These are phyloP conservation scores for Daphne laureola DNA, from an alignment of 441 rosid genomes.

Conservation along the genomic window DNA sequence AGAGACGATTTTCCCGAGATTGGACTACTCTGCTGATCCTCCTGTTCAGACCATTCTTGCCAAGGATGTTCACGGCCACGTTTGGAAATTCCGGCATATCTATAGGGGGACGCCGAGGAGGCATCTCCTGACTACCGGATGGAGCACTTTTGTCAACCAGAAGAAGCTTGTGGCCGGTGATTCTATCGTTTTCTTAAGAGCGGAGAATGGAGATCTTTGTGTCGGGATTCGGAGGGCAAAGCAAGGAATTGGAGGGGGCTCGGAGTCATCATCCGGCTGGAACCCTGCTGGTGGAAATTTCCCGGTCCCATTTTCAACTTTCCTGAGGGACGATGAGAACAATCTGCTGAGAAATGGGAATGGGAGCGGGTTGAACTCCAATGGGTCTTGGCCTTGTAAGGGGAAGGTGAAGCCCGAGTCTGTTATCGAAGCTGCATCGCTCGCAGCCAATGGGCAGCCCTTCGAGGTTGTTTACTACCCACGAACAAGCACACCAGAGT, in stretches of 20 bases:
- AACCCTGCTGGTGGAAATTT: conserved; percentile 21
- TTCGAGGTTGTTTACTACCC: conserved; percentile 44
- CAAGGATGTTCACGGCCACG: conserved; percentile 41
- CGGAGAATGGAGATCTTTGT: conserved; percentile 35
- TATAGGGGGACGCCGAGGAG: conserved; percentile 42
- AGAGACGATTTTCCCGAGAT: conserved; percentile 37
- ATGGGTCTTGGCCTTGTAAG: conserved; percentile 18
- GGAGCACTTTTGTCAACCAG: conserved; percentile 42
- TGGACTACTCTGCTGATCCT: conserved; percentile 39
- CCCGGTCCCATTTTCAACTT: conserved; percentile 20
- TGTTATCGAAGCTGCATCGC: conserved; percentile 31
- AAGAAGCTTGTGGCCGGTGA: conserved; percentile 51
- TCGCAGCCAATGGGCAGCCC: conserved; percentile 27
- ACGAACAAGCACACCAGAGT: conserved; percentile 35
- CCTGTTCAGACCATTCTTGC: conserved; percentile 41
- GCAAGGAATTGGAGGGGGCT: conserved; percentile 31
- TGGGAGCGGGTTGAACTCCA: conserved; percentile 13
- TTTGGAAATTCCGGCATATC: conserved; percentile 46
- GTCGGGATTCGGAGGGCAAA: conserved; percentile 43
- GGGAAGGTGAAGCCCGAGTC: conserved; percentile 29
- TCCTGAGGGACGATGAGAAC: conserved; percentile 30
- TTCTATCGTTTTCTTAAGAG: conserved; percentile 40
- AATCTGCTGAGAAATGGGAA: conserved; percentile 23
- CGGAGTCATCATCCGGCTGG: conserved; percentile 29
- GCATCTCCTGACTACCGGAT: conserved; percentile 45